Percentiles rank a stretch among this genome's conserved stretches.
phyloP scores from a whole-genome alignment of 1,284 basidiomycete species.

The Cryptococcus neoformans region DNA sequence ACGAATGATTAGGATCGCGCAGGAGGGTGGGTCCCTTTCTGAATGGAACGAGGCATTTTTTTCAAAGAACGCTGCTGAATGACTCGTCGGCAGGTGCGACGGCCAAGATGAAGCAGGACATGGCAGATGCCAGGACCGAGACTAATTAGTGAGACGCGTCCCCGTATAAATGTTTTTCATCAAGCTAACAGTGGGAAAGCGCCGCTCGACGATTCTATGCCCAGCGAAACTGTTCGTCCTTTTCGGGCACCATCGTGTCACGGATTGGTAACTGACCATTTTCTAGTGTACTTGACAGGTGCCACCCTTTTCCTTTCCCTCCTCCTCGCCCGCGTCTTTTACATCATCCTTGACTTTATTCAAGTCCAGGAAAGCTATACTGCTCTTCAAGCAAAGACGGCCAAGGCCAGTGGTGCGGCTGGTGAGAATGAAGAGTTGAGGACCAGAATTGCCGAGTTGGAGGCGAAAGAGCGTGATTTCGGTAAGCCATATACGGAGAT shows the following conservation, averaged over 20 bases:
- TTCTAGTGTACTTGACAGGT: constrained; percentile 76
- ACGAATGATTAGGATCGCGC: constrained; percentile 81
- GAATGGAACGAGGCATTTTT: not conserved
- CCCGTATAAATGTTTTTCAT: not conserved
- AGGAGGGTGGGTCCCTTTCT: constrained; percentile 36
- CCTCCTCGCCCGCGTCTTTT: constrained; percentile 87
- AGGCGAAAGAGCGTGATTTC: constrained; percentile 66
- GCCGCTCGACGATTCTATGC: constrained; percentile 86
- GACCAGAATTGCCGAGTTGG: constrained; percentile 63
- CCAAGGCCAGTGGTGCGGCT: constrained; percentile 45
- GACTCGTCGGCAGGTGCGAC: constrained; percentile 59
- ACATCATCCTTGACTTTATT: constrained; percentile 86
- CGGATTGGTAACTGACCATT: not conserved
- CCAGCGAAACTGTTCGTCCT: constrained; percentile 56
- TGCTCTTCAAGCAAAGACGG: constrained; percentile 67
- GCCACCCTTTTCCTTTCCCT: constrained; percentile 92
- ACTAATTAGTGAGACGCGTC: constrained; percentile 60
- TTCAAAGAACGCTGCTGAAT: not conserved
- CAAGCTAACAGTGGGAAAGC: constrained; percentile 18
- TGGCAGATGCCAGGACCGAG: constrained; percentile 70
- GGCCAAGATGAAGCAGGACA: constrained; percentile 61
- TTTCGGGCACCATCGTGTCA: constrained; percentile 10
- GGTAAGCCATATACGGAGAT: constrained; percentile 49
- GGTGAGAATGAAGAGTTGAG: constrained; percentile 54
- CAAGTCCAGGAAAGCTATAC: constrained; percentile 83